A percentile compares a stretch with the other conserved stretches of the same genome.
These are phyloP conservation scores for Botrytis hyacinthi DNA, from an alignment of 2,329 filamentous ascomycete species.

Conservation along the genomic window DNA sequence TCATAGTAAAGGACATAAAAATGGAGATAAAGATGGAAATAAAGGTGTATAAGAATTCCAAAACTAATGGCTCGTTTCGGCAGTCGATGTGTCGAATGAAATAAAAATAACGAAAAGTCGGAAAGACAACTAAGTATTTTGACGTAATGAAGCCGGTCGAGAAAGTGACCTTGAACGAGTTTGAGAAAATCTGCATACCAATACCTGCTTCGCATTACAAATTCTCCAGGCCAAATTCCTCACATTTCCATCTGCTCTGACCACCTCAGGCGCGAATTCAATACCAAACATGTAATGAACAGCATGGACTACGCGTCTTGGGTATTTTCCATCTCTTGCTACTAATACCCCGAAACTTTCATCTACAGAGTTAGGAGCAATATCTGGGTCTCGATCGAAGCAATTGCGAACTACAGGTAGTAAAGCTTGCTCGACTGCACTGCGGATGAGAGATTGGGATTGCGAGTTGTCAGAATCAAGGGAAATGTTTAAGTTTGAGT, in stretches of 20 bases:
- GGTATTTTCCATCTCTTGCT: conserved; percentile 84
- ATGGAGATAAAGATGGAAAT: neutral
- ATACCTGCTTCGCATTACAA: conserved; percentile 90
- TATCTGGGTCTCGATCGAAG: conserved; percentile 85
- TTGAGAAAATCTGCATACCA: conserved; percentile 53
- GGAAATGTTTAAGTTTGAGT: conserved; percentile 39
- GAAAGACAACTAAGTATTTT: conserved; percentile 41
- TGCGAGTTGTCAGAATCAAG: conserved; percentile 48
- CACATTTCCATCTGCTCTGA: conserved; percentile 87
- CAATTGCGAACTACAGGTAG: conserved; percentile 87
- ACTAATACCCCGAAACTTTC: conserved; percentile 84
- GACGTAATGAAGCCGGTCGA: neutral
- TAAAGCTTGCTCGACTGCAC: conserved; percentile 72
- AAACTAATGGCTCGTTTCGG: neutral
- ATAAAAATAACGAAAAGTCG: neutral
- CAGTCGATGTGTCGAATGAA: neutral
- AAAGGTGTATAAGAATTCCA: neutral
- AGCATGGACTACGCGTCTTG: conserved; percentile 86
- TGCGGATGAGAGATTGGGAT: conserved; percentile 59
- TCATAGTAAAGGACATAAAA: neutral
- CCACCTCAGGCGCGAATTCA: conserved; percentile 89
- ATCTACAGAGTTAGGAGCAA: conserved; percentile 75
- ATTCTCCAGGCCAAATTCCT: conserved; percentile 91
- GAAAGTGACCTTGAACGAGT: neutral
- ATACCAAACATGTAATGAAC: conserved; percentile 97